Base-by-base conservation (phyloP, 108 stramenopile species). In the Pseudonitzschia delicatissima region DNA sequence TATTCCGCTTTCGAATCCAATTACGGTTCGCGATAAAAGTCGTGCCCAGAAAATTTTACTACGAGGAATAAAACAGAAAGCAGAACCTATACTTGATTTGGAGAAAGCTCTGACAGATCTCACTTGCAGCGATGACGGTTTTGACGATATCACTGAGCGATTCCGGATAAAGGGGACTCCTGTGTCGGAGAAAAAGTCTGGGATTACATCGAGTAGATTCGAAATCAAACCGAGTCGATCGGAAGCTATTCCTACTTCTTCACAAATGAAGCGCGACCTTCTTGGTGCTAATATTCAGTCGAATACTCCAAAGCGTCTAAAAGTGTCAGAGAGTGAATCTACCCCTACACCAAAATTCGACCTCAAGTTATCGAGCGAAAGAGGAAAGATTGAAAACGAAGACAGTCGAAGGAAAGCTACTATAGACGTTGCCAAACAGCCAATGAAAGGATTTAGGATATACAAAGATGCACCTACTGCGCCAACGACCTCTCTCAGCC, bases 1-100 rank as follows among this genome's bases (percentile, higher is more conserved):
- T 29, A 62, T 5, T 74, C 86, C 2, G 40, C 68, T 13, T 57
- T 84, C 36, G 81, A 86, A 40, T 15, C 23, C 21, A 71, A 64
- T 17, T 42, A 26, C 13, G 53, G 52, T 2, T n/a, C 53, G 44
- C 63, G 70, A 78, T 18, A 26, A 25, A 3, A 39, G 18, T 21
- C 65, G 47, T 15, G 53, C 47, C 17, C 21, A 63, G 21, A 68
- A 68, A 35, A 59, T 71, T 35, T 48, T 82, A 2, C 59, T 45
- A 0, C 68, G 63, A 36, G 81, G 81, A n/a, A 71, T 78, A 5
- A 55, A 67, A 15, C 50, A 48, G 20, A 74, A 75, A 12, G 77
- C 74, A 4, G 53, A 71, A 44, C 81, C 81, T 0, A 12, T 60
- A 4, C 37, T 12, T 5, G n/a, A 50, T 9, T 49, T 82, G 45